A percentile compares a stretch with the other conserved stretches of the same genome.
phyloP scores from a whole-genome alignment of 225 moss, liverwort and hornwort species.

The Lunularia cruciata region DNA sequence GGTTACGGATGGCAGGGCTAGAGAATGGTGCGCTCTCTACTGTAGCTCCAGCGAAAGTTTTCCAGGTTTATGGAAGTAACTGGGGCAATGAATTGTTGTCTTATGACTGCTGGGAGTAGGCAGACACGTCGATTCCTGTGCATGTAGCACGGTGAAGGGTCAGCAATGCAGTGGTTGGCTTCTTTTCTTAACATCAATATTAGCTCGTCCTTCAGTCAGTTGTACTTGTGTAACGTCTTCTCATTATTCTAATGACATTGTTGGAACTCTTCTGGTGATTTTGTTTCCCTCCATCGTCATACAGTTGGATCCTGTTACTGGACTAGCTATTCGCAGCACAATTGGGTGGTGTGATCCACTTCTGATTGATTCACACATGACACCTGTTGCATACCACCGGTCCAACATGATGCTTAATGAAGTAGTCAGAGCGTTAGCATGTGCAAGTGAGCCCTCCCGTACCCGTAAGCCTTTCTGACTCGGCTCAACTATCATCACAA shows the following conservation, averaged over 20 bases:
- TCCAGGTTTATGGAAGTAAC: constrained; percentile 8
- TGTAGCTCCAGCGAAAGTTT: not conserved
- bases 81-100: constrained; percentile 13
- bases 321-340: too few relatives aligned
- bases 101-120: constrained; percentile 23
- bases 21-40: constrained; percentile 12
- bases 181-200: constrained; percentile 25
- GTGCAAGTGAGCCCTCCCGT: too few relatives aligned
- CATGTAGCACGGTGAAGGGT: constrained; percentile 20
- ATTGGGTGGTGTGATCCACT: too few relatives aligned
- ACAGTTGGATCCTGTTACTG: too few relatives aligned
- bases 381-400: too few relatives aligned
- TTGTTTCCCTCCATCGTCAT: too few relatives aligned
- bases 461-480: too few relatives aligned
- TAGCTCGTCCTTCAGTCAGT: constrained; percentile 11
- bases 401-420: too few relatives aligned
- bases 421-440: too few relatives aligned
- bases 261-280: not conserved
- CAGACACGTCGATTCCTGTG: constrained; percentile 25
- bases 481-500: too few relatives aligned
- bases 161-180: constrained; percentile 30
- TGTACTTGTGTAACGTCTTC: constrained; percentile 12
- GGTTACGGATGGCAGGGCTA: constrained; percentile 15
- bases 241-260: constrained; percentile 7
- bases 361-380: too few relatives aligned